Percentiles rank a stretch among this genome's conserved stretches.
Conservation (phyloP, 2,329 filamentous ascomycete species). For the Clarireedia hainanense region DNA sequence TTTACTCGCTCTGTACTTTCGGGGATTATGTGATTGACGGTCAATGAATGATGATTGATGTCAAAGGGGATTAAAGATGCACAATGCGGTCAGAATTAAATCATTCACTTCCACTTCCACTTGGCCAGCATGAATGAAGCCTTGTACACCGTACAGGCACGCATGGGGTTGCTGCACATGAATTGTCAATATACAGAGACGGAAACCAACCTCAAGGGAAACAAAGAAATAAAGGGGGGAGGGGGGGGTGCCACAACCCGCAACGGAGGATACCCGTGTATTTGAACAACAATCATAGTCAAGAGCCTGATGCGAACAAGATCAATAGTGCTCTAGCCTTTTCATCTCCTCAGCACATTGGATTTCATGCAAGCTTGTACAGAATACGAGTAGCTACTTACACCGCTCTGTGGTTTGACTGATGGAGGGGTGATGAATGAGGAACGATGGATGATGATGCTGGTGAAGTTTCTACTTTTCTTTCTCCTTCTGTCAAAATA, state of each 20-base stretch:
- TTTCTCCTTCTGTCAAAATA: too few species aligned
- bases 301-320: slow-evolving; percentile 6
- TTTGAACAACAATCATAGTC: slow-evolving; percentile 5
- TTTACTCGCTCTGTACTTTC: slow-evolving; percentile 4
- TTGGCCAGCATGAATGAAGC: neutral
- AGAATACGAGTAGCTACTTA: neutral
- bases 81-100: slow-evolving; percentile 9
- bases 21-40: slow-evolving; percentile 1
- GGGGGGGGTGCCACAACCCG: slow-evolving; percentile 5
- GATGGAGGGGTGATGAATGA: neutral
- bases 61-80: slow-evolving; percentile 7
- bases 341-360: neutral
- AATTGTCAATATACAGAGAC: slow-evolving; percentile 4
- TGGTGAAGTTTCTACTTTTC: too few species aligned
- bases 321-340: neutral
- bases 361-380: neutral
- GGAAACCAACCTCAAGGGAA: slow-evolving; percentile 9
- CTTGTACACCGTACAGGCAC: neutral
- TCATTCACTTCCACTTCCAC: neutral
- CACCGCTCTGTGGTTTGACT: neutral
- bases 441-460: too few species aligned
- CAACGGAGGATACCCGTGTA: neutral
- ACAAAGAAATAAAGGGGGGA: slow-evolving; percentile 2
- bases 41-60: neutral
- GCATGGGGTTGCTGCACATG: slow-evolving; percentile 6